Percentiles rank a stretch among this genome's conserved stretches.
These are phyloP conservation scores for Hemileccinum rubropunctum DNA, from an alignment of 768 basidiomycete genomes.

Conservation along the genomic window DNA sequence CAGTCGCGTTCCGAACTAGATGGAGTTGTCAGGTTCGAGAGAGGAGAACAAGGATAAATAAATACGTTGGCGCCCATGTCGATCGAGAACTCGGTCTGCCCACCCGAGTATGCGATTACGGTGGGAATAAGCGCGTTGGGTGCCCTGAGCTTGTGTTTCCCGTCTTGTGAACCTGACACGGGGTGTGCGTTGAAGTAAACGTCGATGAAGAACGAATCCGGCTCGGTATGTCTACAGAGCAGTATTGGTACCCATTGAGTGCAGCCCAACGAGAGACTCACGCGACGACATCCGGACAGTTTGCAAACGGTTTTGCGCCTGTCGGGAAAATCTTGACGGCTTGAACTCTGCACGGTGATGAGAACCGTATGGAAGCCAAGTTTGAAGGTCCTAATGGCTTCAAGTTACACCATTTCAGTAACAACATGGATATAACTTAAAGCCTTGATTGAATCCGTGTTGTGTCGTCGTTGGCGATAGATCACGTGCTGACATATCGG, in stretches of 20 bases:
- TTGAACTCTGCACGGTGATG: conserved; percentile 62
- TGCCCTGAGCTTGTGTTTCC: conserved; percentile 58
- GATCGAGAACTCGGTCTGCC: conserved; percentile 60
- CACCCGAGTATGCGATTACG: conserved; percentile 67
- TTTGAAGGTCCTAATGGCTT: conserved; percentile 53
- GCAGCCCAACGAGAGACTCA: conserved; percentile 31
- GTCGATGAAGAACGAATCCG: conserved; percentile 69
- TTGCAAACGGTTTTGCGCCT: conserved; percentile 56
- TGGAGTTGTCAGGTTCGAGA: conserved; percentile 3
- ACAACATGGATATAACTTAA: conserved; percentile 37
- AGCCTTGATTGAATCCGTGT: neutral
- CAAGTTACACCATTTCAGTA: conserved; percentile 70
- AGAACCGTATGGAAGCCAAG: conserved; percentile 71
- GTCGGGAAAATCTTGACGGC: conserved; percentile 70
- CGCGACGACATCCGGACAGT: conserved; percentile 62
- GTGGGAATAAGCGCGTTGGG: conserved; percentile 75
- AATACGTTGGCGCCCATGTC: conserved; percentile 70
- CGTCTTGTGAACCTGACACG: conserved; percentile 38
- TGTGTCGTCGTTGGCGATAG: neutral
- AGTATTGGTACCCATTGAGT: neutral
- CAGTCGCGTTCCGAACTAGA: conserved; percentile 68
- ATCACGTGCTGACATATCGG: conserved; percentile 13
- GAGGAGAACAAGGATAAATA: conserved; percentile 3
- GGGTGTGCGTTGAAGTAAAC: conserved; percentile 74
- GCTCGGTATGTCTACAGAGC: conserved; percentile 58